phyloP scores from a whole-genome alignment of 257 asterid species.

The Solanum medicagineum region DNA sequence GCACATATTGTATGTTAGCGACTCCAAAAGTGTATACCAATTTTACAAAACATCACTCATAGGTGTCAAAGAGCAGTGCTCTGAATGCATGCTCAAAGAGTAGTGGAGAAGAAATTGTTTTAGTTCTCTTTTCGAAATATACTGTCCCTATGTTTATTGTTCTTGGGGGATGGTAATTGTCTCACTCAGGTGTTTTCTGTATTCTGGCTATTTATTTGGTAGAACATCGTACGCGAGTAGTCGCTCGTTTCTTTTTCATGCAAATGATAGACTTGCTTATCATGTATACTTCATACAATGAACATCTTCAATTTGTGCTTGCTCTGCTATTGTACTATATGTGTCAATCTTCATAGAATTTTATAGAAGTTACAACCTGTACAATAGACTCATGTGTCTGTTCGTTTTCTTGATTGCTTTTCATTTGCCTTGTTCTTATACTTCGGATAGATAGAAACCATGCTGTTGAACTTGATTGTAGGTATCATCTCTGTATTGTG shows the following conservation, averaged over 20 bases:
- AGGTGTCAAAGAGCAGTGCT: background rate
- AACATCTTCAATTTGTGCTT: background rate
- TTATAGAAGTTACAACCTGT: background rate
- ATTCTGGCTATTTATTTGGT: background rate
- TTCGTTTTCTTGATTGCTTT: background rate
- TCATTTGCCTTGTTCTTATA: background rate
- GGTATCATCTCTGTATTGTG: background rate
- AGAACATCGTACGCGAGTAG: background rate
- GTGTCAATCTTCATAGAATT: background rate
- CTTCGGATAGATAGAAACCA: background rate
- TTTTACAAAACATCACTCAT: background rate
- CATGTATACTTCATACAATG: background rate
- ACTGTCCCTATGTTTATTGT: background rate
- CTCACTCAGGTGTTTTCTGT: background rate
- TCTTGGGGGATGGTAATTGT: background rate
- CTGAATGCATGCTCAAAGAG: background rate
- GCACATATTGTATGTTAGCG: background rate
- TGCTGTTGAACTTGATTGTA: background rate
- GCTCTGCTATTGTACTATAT: background rate
- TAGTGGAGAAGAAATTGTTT: background rate
- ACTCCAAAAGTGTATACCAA: background rate
- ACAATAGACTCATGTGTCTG: background rate
- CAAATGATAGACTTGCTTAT: background rate
- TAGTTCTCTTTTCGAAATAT: background rate
- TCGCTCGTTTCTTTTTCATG: background rate